phyloP scores from a whole-genome alignment of 768 basidiomycete species.

The Tylopilus plumbeoviolaceoides region DNA sequence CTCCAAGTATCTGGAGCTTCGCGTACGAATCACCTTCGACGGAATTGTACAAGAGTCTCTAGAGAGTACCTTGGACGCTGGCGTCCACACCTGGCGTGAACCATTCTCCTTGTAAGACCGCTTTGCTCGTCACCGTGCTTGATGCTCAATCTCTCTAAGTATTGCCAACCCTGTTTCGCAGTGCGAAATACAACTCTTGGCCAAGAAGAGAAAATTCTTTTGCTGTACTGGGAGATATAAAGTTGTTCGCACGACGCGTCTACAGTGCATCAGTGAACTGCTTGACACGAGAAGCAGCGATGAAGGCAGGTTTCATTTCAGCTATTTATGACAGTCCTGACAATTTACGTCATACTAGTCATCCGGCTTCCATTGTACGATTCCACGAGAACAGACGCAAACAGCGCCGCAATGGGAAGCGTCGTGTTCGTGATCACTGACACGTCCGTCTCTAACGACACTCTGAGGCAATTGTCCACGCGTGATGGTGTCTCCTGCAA shows the following conservation, averaged over 20 bases:
- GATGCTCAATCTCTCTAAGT: conserved; percentile 17
- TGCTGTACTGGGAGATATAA: conserved; percentile 27
- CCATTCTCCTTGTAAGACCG: conserved; percentile 26
- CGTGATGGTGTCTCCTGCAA: conserved; percentile 19
- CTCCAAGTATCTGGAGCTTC: conserved; percentile 24
- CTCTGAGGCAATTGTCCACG: conserved; percentile 11
- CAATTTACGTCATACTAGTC: conserved; percentile 28
- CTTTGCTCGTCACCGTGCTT: background rate
- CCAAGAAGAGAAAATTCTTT: conserved; percentile 26
- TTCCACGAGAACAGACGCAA: conserved; percentile 27
- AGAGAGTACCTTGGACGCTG: conserved; percentile 24
- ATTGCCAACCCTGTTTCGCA: conserved; percentile 17
- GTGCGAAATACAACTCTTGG: conserved; percentile 28
- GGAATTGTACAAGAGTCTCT: conserved; percentile 27
- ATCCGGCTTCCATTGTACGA: conserved; percentile 32
- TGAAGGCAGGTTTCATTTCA: conserved; percentile 31
- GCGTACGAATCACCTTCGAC: conserved; percentile 25
- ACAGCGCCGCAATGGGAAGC: conserved; percentile 25
- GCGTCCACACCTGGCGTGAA: conserved; percentile 27
- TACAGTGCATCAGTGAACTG: conserved; percentile 19
- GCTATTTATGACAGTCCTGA: conserved; percentile 25
- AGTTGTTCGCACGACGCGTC: conserved; percentile 28
- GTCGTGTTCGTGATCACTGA: conserved; percentile 24
- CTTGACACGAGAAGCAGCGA: conserved; percentile 24
- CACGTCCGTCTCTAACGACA: conserved; percentile 14